Conservation (phyloP, 176 grass and related monocot genomes). For the Areca catechu region DNA sequence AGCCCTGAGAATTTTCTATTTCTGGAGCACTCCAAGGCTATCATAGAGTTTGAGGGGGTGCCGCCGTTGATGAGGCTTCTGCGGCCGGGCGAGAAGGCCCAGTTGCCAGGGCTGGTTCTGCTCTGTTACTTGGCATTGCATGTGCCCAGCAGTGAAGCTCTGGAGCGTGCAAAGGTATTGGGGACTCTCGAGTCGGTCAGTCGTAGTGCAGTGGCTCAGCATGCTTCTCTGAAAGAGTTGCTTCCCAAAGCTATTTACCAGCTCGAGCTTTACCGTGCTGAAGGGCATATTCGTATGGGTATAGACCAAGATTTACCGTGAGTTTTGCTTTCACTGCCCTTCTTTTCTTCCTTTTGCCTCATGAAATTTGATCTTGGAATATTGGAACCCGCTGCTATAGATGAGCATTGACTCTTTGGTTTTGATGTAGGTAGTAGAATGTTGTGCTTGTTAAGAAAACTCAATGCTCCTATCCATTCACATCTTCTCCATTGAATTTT, state of each 20-base stretch:
- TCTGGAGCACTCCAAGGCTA: conserved; percentile 10
- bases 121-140: conserved; percentile 14
- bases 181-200: conserved; percentile 5
- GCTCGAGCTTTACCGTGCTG: conserved; percentile 17
- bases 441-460: too few species aligned
- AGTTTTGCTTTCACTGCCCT: conserved; percentile 1
- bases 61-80: conserved; percentile 6
- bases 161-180: conserved; percentile 17
- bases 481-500: too few species aligned
- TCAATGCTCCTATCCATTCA: too few species aligned
- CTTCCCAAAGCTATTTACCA: conserved; percentile 22
- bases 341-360: not conserved
- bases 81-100: conserved; percentile 12
- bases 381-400: too few species aligned
- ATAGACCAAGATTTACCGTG: not conserved
- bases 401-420: too few species aligned
- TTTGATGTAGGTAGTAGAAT: too few species aligned
- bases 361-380: too few species aligned
- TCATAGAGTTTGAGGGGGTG: conserved; percentile 14
- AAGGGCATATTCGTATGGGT: not conserved
- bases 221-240: conserved; percentile 13
- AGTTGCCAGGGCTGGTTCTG: conserved; percentile 10
- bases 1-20: conserved; percentile 8
- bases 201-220: not conserved
- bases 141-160: conserved; percentile 13